Evolutionary conservation across 345 rosid species (phyloP).

Genomic region (Iberis pinnata): DNA sequence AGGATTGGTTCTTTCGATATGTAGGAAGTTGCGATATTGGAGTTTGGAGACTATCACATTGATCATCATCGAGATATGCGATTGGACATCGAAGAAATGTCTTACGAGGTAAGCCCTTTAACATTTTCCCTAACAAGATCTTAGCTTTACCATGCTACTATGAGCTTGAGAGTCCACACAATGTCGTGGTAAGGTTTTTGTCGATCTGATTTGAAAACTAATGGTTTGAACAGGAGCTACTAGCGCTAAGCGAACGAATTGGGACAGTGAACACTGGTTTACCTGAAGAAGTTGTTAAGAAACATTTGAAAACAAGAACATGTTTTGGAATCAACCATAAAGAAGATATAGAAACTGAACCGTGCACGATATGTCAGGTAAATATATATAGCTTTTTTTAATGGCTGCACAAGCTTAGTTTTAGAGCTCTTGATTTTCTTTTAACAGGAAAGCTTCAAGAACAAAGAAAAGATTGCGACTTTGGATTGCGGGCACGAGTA

Average conservation of each 20-base stretch:
- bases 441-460: conserved; percentile 56
- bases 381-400: too few relatives aligned
- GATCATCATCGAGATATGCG: conserved; percentile 93
- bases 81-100: conserved; percentile 83
- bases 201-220: too few relatives aligned
- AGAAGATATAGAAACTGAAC: conserved; percentile 55
- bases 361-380: conserved; percentile 94
- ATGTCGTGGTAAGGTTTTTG: too few relatives aligned
- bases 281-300: conserved; percentile 48
- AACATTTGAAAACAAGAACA: conserved; percentile 43
- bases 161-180: too few relatives aligned
- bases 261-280: conserved; percentile 78
- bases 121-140: too few relatives aligned
- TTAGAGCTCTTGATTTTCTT: too few relatives aligned
- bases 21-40: conserved; percentile 65
- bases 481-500: conserved; percentile 87
- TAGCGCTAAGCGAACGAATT: conserved; percentile 71
- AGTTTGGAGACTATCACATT: conserved; percentile 39
- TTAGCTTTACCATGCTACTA: too few relatives aligned
- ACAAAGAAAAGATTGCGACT: conserved; percentile 52
- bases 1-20: too few relatives aligned
- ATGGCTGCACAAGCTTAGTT: too few relatives aligned
- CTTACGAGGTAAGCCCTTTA: conserved; percentile 69
- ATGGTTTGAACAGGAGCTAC: conserved; percentile 58
- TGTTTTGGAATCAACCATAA: conserved; percentile 49